phyloP scores from a whole-genome alignment of 805 yeast species.

The Lipomyces chichibuensis region DNA sequence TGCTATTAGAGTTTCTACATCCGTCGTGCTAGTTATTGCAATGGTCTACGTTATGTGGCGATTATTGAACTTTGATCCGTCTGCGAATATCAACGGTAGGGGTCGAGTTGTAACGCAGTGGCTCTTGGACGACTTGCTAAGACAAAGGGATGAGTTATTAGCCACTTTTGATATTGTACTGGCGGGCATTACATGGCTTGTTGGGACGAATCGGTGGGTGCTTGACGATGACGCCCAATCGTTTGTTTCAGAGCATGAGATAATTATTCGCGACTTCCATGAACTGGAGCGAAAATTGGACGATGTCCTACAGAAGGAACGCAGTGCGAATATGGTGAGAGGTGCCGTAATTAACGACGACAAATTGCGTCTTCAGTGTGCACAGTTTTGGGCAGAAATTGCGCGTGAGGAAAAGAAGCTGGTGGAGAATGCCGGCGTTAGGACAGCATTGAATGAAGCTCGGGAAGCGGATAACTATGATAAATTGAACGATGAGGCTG shows the following conservation, averaged over 20 bases:
- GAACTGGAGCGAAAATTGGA: slow-evolving; percentile 4
- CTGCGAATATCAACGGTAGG: not conserved
- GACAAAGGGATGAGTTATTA: slow-evolving; percentile 14
- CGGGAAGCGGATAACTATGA: not conserved
- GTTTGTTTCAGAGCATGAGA: not conserved
- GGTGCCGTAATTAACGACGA: slow-evolving; percentile 10
- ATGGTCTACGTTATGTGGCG: not conserved
- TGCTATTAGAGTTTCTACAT: not conserved
- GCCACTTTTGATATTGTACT: slow-evolving; percentile 1
- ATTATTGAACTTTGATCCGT: not conserved
- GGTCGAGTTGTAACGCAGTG: not conserved
- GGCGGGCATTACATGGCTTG: slow-evolving; percentile 11
- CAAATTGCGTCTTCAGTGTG: not conserved
- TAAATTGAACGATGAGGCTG: not conserved
- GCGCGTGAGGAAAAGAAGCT: slow-evolving; percentile 9
- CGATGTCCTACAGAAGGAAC: slow-evolving; percentile 7
- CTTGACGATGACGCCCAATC: not conserved
- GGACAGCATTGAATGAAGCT: slow-evolving; percentile 1
- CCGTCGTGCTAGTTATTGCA: not conserved
- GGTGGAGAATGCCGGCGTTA: slow-evolving; percentile 1
- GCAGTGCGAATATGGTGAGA: slow-evolving; percentile 14
- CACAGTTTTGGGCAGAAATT: slow-evolving; percentile 5
- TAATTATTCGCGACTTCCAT: not conserved
- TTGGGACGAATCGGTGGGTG: slow-evolving; percentile 1
- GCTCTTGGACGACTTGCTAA: not conserved